A percentile compares a stretch with the other conserved stretches of the same genome.
phyloP scores from a whole-genome alignment of 805 yeast genomes.

The Blastobotrys chiropterorum region DNA sequence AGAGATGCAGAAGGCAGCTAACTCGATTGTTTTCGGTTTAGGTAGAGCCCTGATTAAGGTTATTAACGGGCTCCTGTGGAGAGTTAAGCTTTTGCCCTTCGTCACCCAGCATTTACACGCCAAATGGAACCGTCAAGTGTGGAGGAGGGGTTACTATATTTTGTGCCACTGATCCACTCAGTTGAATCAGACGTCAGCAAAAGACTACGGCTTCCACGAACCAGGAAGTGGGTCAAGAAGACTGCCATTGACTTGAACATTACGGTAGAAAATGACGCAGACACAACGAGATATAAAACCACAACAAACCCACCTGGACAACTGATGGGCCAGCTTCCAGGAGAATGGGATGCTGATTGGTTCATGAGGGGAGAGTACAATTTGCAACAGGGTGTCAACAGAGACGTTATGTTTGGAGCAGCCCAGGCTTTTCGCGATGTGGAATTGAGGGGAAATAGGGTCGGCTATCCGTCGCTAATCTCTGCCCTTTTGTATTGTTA shows the following conservation, averaged over 20 bases:
- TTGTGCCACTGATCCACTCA: no score
- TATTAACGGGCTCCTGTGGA: no score
- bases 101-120: no score
- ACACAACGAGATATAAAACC: neutral
- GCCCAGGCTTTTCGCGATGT: neutral
- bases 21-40: no score
- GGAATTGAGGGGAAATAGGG: neutral
- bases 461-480: neutral
- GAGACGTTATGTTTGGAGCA: neutral
- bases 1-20: no score
- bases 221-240: neutral
- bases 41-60: no score
- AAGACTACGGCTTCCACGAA: neutral
- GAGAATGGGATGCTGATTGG: neutral
- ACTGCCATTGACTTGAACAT: neutral
- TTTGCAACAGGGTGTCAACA: neutral
- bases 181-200: neutral
- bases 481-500: neutral
- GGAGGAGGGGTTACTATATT: no score
- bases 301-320: neutral
- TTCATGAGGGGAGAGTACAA: neutral
- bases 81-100: no score
- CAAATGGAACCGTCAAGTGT: no score
- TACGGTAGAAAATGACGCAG: neutral
- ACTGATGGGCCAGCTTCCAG: neutral